Evolutionary conservation across 2,329 filamentous ascomycete genomes (phyloP).

Genomic region (Nannizzia gypsea): DNA sequence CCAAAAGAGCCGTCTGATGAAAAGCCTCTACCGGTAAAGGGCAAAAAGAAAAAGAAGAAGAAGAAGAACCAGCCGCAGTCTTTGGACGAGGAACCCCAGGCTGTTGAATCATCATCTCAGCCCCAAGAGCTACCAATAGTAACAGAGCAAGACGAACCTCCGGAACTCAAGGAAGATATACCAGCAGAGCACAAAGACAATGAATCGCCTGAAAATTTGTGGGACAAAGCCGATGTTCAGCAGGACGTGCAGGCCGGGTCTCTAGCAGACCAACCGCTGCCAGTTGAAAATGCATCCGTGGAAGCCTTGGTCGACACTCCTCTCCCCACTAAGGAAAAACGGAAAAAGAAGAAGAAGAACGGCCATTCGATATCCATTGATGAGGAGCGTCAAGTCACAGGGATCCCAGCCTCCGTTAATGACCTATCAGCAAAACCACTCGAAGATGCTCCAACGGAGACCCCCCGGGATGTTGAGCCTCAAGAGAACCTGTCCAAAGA

Average conservation of each 20-base stretch:
- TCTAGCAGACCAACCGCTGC: not conserved
- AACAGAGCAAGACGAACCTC: not conserved
- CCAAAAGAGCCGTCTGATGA: not conserved
- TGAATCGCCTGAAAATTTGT: not conserved
- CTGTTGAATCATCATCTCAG: not conserved
- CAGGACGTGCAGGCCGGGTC: not conserved
- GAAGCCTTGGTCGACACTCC: not conserved
- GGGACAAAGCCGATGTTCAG: not conserved
- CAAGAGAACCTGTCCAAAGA: not conserved
- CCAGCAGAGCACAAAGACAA: not conserved
- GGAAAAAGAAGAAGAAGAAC: not conserved
- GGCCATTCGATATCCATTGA: not conserved
- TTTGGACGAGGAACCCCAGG: not conserved
- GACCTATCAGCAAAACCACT: not conserved
- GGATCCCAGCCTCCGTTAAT: not conserved
- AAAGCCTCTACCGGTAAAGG: not conserved
- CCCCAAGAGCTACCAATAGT: not conserved
- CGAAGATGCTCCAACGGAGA: not conserved
- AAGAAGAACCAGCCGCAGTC: constrained; percentile 3
- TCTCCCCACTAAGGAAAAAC: not conserved
- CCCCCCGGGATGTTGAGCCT: not conserved
- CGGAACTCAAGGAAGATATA: not conserved
- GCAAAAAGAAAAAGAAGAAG: constrained; percentile 7
- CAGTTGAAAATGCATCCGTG: not conserved
- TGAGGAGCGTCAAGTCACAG: not conserved